Base-by-base conservation (phyloP, 371 early-diverging fungal species). In the Quaeritorhiza haematococci region DNA sequence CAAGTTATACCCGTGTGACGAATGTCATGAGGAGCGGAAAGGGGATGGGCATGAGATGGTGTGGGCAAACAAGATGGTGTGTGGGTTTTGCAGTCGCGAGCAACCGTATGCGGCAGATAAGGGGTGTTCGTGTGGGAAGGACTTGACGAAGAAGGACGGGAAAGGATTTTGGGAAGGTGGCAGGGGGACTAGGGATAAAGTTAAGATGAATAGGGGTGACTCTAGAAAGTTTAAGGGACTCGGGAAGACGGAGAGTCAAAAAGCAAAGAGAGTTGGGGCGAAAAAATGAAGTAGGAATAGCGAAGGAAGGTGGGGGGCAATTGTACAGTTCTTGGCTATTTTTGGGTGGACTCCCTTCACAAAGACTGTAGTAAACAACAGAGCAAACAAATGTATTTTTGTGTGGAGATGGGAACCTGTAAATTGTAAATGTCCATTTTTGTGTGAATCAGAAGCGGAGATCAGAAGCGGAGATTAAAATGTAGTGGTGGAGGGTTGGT, bases 111-210 rank as follows among this genome's bases (percentile, higher is more conserved):
- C 66, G 47, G 71, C 75, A 0, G 74, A 78, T 41, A 72, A 74
- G 56, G 86, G 88, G 26, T 60, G 64, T 43, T 56, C 58, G 6
- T 93, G 94, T 64, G 92, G 89, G 1, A 72, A 80, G 68, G 88
- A 83, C 47, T 82, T 92, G 42, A 71, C 80, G 51, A 72, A 56
- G 30, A 30, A 60, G 35, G 66, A 69, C 21, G 68, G 71, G 51
- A 65, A 79, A 0, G 82, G 84, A 3, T 94, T 89, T 61, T 98
- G 99, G 99, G 96, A 98, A 73, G 99, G 98, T 24, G 98, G 99
- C 21, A 81, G 89, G 58, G 99, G 99, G 4, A 87, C 86, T 10
- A 72, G 99, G 23, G 86, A 96, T 60, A 80, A 78, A 58, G 52
- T 59, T 1, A 66, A 78, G 27, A 92, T 98, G 96, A 90, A 83